These are phyloP conservation scores for Aspergillus campestris DNA, from an alignment of 495 filamentous ascomycete species.

Conservation along the genomic window DNA sequence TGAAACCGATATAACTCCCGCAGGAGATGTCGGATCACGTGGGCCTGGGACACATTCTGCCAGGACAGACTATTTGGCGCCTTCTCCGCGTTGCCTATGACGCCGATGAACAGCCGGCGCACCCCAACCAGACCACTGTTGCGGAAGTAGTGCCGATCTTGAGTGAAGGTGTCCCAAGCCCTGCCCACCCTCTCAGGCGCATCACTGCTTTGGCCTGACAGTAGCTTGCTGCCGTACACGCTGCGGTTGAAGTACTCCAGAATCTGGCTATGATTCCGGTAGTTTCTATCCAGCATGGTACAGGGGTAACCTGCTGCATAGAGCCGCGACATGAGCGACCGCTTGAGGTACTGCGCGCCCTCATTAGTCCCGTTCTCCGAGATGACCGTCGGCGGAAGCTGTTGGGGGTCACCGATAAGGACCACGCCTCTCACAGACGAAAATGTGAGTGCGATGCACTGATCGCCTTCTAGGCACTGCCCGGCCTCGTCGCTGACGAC, in stretches of 20 bases:
- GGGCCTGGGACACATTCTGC: too few relatives aligned
- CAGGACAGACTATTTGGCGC: too few relatives aligned
- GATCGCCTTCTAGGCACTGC: constrained; percentile 2
- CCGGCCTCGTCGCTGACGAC: constrained; percentile 3
- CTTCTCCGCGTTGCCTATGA: too few relatives aligned
- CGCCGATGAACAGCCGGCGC: too few relatives aligned
- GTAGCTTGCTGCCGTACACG: background rate
- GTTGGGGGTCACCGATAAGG: constrained; percentile 1
- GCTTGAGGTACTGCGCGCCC: background rate
- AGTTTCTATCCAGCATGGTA: background rate
- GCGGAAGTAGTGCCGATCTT: too few relatives aligned
- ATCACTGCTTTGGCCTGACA: too few relatives aligned
- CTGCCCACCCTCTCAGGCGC: too few relatives aligned
- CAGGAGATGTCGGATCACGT: too few relatives aligned
- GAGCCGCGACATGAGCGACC: constrained; percentile 1
- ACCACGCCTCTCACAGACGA: background rate
- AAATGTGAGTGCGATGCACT: constrained; percentile 1
- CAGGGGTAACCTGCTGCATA: background rate
- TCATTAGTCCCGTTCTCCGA: background rate
- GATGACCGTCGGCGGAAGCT: constrained; percentile 1
- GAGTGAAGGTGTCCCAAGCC: too few relatives aligned
- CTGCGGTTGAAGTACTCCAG: background rate
- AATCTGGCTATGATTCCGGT: background rate
- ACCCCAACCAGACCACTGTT: too few relatives aligned
- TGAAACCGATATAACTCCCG: too few relatives aligned